These are phyloP conservation scores for Pharus latifolius DNA, from an alignment of 176 grass and related monocot species.

Conservation along the genomic window DNA sequence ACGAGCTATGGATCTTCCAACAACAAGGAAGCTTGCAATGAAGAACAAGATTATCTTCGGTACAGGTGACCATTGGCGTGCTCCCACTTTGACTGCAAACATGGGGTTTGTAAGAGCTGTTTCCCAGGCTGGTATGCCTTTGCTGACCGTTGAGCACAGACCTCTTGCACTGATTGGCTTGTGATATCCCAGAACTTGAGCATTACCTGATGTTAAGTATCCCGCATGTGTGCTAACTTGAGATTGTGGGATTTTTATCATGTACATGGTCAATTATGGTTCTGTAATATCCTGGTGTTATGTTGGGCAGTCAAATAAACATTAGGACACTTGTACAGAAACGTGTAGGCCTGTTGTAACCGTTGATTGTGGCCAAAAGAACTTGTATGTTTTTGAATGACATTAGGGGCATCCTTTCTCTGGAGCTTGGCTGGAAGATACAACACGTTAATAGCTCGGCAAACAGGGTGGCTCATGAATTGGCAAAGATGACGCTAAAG, in stretches of 20 bases:
- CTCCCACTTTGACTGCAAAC: constrained; percentile 83
- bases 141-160: constrained; percentile 70
- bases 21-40: constrained; percentile 63
- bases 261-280: not conserved
- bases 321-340: too few species aligned
- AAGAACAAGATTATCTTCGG: constrained; percentile 88
- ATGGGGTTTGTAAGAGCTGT: constrained; percentile 72
- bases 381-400: too few species aligned
- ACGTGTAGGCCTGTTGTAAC: too few species aligned
- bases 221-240: not conserved
- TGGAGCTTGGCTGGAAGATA: too few species aligned
- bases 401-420: too few species aligned
- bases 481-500: too few species aligned
- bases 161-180: constrained; percentile 63
- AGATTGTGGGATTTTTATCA: not conserved
- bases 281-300: not conserved
- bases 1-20: constrained; percentile 68
- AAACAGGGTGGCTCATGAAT: too few species aligned
- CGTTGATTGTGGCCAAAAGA: too few species aligned
- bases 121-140: constrained; percentile 66
- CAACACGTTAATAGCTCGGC: too few species aligned
- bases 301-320: too few species aligned
- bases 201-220: not conserved
- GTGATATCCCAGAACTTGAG: constrained; percentile 4
- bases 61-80: constrained; percentile 74